Evolutionary conservation across 345 rosid species (phyloP).

Genomic region (Eucalyptus camaldulensis): DNA sequence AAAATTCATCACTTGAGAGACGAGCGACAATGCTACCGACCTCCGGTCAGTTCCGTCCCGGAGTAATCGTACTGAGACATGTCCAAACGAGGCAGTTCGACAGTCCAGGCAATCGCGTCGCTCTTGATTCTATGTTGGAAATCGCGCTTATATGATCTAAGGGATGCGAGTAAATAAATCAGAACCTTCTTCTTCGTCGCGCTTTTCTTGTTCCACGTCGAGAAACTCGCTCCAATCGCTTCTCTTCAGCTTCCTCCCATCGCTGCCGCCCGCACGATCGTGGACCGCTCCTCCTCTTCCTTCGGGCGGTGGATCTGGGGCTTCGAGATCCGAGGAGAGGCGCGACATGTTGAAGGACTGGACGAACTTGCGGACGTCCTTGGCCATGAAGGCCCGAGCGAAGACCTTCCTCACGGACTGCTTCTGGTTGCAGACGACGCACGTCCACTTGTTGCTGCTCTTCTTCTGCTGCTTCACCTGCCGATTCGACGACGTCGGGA

Average conservation of each 20-base stretch:
- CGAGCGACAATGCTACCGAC: neutral
- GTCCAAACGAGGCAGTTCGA: neutral
- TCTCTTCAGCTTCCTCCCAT: slow-evolving; percentile 18
- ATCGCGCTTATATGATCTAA: neutral
- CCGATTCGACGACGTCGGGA: neutral
- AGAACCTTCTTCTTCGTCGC: slow-evolving; percentile 12
- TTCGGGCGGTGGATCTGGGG: neutral
- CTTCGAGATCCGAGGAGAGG: slow-evolving; percentile 5
- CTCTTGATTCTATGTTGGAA: neutral
- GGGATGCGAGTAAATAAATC: neutral
- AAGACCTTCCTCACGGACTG: slow-evolving; percentile 62
- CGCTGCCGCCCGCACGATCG: neutral
- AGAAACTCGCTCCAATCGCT: slow-evolving; percentile 57
- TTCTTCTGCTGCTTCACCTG: slow-evolving; percentile 92
- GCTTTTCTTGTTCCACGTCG: slow-evolving; percentile 3
- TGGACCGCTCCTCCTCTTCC: neutral
- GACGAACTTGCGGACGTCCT: slow-evolving; percentile 62
- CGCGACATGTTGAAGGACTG: slow-evolving; percentile 79
- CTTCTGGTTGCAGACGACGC: slow-evolving; percentile 78
- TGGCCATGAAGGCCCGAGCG: slow-evolving; percentile 56
- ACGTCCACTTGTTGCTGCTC: slow-evolving; percentile 68
- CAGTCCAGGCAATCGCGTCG: neutral
- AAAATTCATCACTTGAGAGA: neutral
- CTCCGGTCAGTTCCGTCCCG: neutral
- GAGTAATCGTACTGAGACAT: neutral